Base-by-base conservation (phyloP, 345 rosid genomes). In the Mallotus nudiflorus region DNA sequence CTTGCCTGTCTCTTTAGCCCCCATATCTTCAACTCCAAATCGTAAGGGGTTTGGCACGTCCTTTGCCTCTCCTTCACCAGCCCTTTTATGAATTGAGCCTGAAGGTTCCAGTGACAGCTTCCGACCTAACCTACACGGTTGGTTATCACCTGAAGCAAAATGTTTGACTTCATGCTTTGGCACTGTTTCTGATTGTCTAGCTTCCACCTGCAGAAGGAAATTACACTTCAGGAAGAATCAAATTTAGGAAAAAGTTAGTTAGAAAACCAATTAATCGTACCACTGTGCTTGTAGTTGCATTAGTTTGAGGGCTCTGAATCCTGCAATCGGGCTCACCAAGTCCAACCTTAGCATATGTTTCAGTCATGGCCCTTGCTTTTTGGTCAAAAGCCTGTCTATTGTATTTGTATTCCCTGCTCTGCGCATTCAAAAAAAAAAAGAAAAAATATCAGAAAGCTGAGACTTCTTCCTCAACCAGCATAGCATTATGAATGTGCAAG, bases 321-420 rank as follows among this genome's bases (percentile, higher is more conserved):
- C 66, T 42, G 64, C 53, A 74, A 62, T 71, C 69, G 61, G 71
- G 81, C 63, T 68, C 82, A 71, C 76, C 44, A 56, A 64, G 75
- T 46, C 80, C 84, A 73, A 73, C 78, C 73, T 62, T 82, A 46
- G 96, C 96, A 82, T 77, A 82, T 74, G 84, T 87, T 76, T 85
- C 82, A 4, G 94, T 87, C 92, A 90, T 85, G 18, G 81, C 82
- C 53, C 84, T 66, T 6, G 96, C 98, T 69, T 88, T 90, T 42
- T 62, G 85, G 56, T 90, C 88, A 72, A 92, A 92, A 66, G 74
- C 77, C 75, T 85, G 92, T 76, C 90, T 79, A 71, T 87, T 89
- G 77, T 92, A 87, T 73, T 92, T 92, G 76, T 85, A 88, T 72
- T 92, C 96, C 80, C 78, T 81, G 74, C 96, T 92, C 95, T 90